Conservation (phyloP, 176 grass and related monocot species). For the Cenchrus purpureus region DNA sequence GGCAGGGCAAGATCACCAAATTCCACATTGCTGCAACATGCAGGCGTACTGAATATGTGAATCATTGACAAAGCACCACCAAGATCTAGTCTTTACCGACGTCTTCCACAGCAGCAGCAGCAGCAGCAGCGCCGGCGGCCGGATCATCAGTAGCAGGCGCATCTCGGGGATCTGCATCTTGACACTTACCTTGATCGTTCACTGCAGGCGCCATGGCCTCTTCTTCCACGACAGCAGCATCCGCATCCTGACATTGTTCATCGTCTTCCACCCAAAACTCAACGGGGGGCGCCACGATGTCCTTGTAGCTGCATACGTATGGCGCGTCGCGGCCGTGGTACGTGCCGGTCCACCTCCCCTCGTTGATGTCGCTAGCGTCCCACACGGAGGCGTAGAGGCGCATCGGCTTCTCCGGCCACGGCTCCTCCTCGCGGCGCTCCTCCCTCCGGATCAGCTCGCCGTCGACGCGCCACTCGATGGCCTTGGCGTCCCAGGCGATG, state of each 20-base stretch:
- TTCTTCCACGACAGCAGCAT: background rate
- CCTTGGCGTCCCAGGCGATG: constrained; percentile 53
- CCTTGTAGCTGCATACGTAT: constrained; percentile 69
- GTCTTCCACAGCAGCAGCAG: background rate
- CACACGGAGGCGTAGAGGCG: constrained; percentile 74
- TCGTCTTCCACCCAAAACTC: constrained; percentile 37
- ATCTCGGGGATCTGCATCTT: background rate
- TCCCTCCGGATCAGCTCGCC: constrained; percentile 56
- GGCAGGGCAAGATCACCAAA: background rate
- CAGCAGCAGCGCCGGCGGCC: background rate
- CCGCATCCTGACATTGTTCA: background rate
- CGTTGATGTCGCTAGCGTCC: constrained; percentile 65
- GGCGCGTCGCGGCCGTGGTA: constrained; percentile 67
- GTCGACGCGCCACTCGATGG: constrained; percentile 76
- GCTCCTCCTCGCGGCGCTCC: constrained; percentile 48
- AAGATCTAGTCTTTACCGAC: constrained; percentile 31
- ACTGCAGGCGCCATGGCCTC: background rate
- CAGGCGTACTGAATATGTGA: too few relatives aligned
- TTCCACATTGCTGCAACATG: background rate
- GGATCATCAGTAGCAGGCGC: background rate
- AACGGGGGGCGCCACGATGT: constrained; percentile 55
- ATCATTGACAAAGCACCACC: background rate
- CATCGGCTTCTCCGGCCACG: constrained; percentile 83
- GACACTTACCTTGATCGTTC: background rate
- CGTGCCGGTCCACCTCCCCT: constrained; percentile 63